phyloP scores from a whole-genome alignment of 345 rosid genomes.

The Microcos paniculata region DNA sequence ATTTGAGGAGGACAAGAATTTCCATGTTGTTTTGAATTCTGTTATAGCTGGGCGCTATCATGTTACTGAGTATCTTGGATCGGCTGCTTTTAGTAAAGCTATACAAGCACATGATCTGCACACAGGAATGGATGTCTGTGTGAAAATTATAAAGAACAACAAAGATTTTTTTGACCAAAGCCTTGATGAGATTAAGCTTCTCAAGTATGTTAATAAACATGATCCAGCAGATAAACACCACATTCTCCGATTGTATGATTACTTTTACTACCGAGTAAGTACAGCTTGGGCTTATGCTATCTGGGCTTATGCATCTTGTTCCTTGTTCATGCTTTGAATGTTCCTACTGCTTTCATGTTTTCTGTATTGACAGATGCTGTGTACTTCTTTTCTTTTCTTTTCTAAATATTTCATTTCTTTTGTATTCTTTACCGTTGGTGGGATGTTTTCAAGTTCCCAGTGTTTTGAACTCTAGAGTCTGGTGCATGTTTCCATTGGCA shows the following conservation, averaged over 20 bases:
- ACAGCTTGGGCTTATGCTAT: not conserved
- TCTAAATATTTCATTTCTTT: not conserved
- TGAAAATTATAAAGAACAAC: constrained; percentile 97
- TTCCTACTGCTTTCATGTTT: not conserved
- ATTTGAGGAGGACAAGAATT: constrained; percentile 99
- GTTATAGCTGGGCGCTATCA: constrained; percentile 97
- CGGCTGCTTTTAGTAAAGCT: constrained; percentile 99
- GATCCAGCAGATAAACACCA: constrained; percentile 98
- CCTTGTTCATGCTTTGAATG: not conserved
- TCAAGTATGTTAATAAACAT: constrained; percentile 96
- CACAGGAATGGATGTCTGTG: constrained; percentile 97
- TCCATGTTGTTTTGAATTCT: constrained; percentile 90
- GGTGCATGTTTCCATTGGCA: not conserved
- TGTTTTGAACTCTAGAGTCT: not conserved
- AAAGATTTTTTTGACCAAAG: constrained; percentile 99
- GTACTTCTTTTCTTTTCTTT: not conserved
- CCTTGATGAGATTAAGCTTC: constrained; percentile 98
- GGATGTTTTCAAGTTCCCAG: not conserved
- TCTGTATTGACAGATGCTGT: not conserved
- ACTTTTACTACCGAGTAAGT: constrained; percentile 94
- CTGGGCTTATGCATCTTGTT: not conserved
- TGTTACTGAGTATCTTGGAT: constrained; percentile 98
- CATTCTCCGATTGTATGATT: constrained; percentile 94
- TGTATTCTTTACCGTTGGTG: not conserved
- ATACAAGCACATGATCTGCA: constrained; percentile 99